These are phyloP conservation scores for Peziza echinospora DNA, from an alignment of 495 filamentous ascomycete genomes.

Conservation along the genomic window DNA sequence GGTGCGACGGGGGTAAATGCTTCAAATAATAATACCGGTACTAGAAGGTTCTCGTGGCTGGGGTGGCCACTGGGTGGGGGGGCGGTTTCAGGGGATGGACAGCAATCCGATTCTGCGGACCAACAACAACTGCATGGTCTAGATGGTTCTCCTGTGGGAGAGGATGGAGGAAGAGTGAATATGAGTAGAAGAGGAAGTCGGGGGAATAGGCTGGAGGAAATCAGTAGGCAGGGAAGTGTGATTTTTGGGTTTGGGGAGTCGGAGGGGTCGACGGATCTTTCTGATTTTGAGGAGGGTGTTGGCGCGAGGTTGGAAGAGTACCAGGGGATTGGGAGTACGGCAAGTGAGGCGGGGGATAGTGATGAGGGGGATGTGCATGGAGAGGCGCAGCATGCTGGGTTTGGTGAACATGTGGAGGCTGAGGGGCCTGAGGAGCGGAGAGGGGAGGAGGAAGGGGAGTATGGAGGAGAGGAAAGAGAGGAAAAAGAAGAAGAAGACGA, in stretches of 20 bases:
- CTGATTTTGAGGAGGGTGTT: conserved; percentile 14
- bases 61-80: not conserved
- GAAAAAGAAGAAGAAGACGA: no score
- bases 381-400: not conserved
- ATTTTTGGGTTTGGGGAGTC: conserved; percentile 36
- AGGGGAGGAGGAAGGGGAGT: no score
- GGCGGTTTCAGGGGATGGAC: not conserved
- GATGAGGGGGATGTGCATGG: not conserved
- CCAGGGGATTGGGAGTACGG: not conserved
- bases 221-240: conserved; percentile 37
- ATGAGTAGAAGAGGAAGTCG: conserved; percentile 14
- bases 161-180: not conserved
- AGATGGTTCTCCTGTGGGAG: not conserved
- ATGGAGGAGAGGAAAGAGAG: no score
- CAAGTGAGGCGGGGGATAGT: conserved; percentile 3
- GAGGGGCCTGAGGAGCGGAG: no score
- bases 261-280: conserved; percentile 21
- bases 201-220: conserved; percentile 33
- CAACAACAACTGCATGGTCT: no score
- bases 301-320: conserved; percentile 11
- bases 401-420: no score
- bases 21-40: no score
- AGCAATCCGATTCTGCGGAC: not conserved
- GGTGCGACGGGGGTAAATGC: not conserved
- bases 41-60: not conserved